These are phyloP conservation scores for Leucosporidium scottii DNA, from an alignment of 768 basidiomycete species.

Conservation along the genomic window DNA sequence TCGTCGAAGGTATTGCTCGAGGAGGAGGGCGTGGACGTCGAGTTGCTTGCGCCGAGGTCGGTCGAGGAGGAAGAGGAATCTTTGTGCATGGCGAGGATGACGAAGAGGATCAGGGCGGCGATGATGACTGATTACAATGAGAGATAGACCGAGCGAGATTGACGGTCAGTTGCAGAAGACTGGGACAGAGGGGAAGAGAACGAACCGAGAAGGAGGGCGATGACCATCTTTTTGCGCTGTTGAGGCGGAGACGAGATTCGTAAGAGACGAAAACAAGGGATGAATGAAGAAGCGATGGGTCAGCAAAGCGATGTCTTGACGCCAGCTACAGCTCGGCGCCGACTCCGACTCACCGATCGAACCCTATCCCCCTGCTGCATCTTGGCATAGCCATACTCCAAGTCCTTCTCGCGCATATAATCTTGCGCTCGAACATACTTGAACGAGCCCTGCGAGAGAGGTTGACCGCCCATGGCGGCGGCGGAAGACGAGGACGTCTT, in stretches of 20 bases:
- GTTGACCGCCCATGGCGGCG: too few relatives aligned
- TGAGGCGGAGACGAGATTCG: background rate
- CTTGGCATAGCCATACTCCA: conserved; percentile 24
- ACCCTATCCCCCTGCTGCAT: conserved; percentile 3
- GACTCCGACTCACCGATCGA: background rate
- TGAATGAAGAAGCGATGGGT: background rate
- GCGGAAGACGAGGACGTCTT: background rate
- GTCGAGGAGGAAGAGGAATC: too few relatives aligned
- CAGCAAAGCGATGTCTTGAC: too few relatives aligned
- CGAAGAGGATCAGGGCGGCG: conserved; percentile 22
- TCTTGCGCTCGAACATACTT: too few relatives aligned
- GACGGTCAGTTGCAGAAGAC: too few relatives aligned
- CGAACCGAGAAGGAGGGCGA: conserved; percentile 11
- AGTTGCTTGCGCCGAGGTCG: too few relatives aligned
- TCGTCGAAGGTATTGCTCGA: too few relatives aligned
- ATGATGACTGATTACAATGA: too few relatives aligned
- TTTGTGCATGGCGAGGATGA: conserved; percentile 23
- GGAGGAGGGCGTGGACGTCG: too few relatives aligned
- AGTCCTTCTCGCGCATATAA: conserved; percentile 18
- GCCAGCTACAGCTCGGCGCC: background rate
- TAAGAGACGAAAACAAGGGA: background rate
- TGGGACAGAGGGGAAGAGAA: too few relatives aligned
- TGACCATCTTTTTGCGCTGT: conserved; percentile 21
- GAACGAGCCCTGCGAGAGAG: too few relatives aligned
- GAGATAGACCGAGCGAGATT: too few relatives aligned